Conservation (phyloP, 2,329 filamentous ascomycete genomes). For the Aspergillus costaricaensis region DNA sequence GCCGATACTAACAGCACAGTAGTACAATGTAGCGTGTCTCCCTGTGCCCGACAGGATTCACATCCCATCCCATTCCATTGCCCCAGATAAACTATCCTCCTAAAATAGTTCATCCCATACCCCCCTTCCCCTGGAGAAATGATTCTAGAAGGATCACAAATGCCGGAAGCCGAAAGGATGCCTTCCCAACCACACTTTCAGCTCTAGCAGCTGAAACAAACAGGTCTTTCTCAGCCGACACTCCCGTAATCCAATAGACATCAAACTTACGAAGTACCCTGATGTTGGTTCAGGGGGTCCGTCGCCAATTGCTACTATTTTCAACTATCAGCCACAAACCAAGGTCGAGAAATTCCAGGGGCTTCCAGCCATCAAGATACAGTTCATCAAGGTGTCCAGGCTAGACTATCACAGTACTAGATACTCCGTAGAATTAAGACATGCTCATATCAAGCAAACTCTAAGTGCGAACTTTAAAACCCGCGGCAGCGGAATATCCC, state of each 20-base stretch:
- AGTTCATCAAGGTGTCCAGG: no score
- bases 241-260: neutral
- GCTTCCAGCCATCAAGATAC: neutral
- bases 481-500: no score
- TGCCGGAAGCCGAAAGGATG: neutral
- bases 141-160: neutral
- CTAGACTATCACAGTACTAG: no score
- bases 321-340: neutral
- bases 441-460: no score
- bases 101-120: no score
- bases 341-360: neutral
- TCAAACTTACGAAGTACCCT: neutral
- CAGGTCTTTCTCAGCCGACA: neutral
- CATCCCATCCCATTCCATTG: neutral
- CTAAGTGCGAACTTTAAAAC: no score
- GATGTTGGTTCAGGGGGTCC: neutral
- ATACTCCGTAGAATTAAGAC: no score
- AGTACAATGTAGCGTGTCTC: neutral
- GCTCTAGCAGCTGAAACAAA: neutral
- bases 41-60: neutral
- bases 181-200: neutral
- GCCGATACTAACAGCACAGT: neutral
- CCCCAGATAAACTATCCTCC: neutral
- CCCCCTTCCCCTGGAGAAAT: neutral
- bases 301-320: neutral